phyloP scores from a whole-genome alignment of 2,329 filamentous ascomycete species.

The Monosporascus ibericus region DNA sequence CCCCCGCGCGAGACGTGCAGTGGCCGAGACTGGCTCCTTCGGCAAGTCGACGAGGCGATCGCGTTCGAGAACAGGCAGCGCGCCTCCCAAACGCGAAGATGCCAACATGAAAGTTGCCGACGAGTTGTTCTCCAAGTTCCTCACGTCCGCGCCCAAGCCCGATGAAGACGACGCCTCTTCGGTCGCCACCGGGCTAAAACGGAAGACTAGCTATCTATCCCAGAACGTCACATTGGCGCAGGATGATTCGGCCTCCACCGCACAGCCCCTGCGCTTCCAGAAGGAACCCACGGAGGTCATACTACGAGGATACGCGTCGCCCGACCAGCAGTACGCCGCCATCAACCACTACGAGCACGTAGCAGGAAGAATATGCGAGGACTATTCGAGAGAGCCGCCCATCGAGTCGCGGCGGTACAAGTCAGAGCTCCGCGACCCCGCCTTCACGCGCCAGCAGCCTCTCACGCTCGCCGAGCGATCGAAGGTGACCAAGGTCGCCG shows the following conservation, averaged over 20 bases:
- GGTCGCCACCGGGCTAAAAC: slow-evolving; percentile 18
- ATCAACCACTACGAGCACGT: slow-evolving; percentile 84
- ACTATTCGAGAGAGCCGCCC: slow-evolving; percentile 84
- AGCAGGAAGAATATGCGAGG: slow-evolving; percentile 82
- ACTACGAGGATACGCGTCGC: slow-evolving; percentile 69
- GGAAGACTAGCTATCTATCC: slow-evolving; percentile 30
- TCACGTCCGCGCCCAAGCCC: slow-evolving; percentile 34
- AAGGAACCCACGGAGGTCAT: slow-evolving; percentile 65
- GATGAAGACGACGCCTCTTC: slow-evolving; percentile 12
- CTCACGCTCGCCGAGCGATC: slow-evolving; percentile 67
- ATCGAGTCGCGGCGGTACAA: slow-evolving; percentile 64
- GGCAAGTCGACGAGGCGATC: slow-evolving; percentile 61
- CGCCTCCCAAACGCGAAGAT: slow-evolving; percentile 52
- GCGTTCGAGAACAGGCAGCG: slow-evolving; percentile 52
- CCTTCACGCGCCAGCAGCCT: slow-evolving; percentile 57
- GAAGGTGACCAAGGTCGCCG: slow-evolving; percentile 74
- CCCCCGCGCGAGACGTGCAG: slow-evolving; percentile 44
- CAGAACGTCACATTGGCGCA: slow-evolving; percentile 25
- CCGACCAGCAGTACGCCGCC: slow-evolving; percentile 72
- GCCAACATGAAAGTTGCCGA: slow-evolving; percentile 57
- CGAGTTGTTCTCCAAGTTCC: slow-evolving; percentile 54
- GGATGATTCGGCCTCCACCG: slow-evolving; percentile 28
- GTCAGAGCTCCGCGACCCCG: slow-evolving; percentile 66
- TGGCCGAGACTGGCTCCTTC: slow-evolving; percentile 59
- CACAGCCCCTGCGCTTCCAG: slow-evolving; percentile 22